Conservation (phyloP, 192 early-diverging fungal species). For the Coemansia javaensis region DNA sequence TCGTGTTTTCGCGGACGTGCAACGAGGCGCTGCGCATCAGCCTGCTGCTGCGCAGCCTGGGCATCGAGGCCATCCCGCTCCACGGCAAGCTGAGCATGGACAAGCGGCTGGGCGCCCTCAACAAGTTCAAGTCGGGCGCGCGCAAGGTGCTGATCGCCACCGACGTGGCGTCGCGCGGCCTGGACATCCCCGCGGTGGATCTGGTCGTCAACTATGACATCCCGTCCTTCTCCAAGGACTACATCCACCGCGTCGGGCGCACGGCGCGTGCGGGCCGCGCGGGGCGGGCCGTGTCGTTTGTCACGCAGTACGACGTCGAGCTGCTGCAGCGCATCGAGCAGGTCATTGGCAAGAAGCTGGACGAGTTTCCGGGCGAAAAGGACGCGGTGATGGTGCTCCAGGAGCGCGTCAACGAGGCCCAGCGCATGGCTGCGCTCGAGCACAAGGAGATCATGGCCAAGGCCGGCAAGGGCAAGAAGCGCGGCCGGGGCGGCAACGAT, state of each 20-base stretch:
- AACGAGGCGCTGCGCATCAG: conserved; percentile 81
- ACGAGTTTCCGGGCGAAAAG: conserved; percentile 78
- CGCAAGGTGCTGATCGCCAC: conserved; percentile 91
- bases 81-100: conserved; percentile 92
- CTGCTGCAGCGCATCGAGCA: conserved; percentile 91
- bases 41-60: conserved; percentile 83
- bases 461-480: conserved; percentile 35
- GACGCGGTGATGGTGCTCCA: conserved; percentile 83
- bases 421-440: conserved; percentile 79
- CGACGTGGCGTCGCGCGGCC: conserved; percentile 86
- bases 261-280: conserved; percentile 80
- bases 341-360: conserved; percentile 81
- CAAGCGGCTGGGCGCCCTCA: conserved; percentile 86
- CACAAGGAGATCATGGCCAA: conserved; percentile 62
- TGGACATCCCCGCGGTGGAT: conserved; percentile 96
- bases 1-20: conserved; percentile 91
- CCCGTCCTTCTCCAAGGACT: conserved; percentile 81
- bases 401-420: conserved; percentile 90
- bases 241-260: conserved; percentile 82
- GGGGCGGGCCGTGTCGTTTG: conserved; percentile 75
- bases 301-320: conserved; percentile 92
- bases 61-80: conserved; percentile 89
- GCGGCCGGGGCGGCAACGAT: conserved; percentile 27
- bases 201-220: conserved; percentile 97
- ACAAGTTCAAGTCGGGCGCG: conserved; percentile 89